Percentiles rank a stretch among this genome's conserved stretches.
These are phyloP conservation scores for Sicyos edulis DNA, from an alignment of 306 rosid genomes.

Conservation along the genomic window DNA sequence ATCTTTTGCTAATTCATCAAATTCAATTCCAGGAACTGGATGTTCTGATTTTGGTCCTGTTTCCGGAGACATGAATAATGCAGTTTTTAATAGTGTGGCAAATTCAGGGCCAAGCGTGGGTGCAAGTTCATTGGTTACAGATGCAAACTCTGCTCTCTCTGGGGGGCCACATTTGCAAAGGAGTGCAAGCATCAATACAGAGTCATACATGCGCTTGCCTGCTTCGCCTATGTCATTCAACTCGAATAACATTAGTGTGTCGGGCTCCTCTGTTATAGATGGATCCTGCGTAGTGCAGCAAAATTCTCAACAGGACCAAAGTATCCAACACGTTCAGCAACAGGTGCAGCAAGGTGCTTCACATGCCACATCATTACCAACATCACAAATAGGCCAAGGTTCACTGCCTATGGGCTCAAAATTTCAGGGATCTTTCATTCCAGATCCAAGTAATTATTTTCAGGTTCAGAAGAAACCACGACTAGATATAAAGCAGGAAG, in stretches of 20 bases:
- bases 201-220: conserved; percentile 78
- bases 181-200: conserved; percentile 89
- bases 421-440: conserved; percentile 55
- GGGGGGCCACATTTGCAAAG: conserved; percentile 96
- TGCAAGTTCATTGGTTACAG: conserved; percentile 95
- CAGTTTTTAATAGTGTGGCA: conserved; percentile 66
- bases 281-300: conserved; percentile 83
- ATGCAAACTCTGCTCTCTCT: conserved; percentile 90
- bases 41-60: conserved; percentile 71
- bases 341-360: conserved; percentile 61
- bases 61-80: conserved; percentile 85
- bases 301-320: conserved; percentile 78
- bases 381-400: conserved; percentile 54
- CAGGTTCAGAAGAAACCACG: conserved; percentile 74
- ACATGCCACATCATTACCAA: conserved; percentile 51
- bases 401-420: conserved; percentile 52
- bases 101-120: conserved; percentile 95
- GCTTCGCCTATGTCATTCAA: conserved; percentile 93
- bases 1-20: conserved; percentile 71
- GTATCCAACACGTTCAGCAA: conserved; percentile 63
- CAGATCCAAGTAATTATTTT: conserved; percentile 59
- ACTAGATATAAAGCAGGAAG: conserved; percentile 79
- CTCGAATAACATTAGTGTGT: conserved; percentile 84
- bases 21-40: conserved; percentile 66
- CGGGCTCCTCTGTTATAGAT: conserved; percentile 87